phyloP scores from a whole-genome alignment of 257 asterid species.

The Mitragyna speciosa region DNA sequence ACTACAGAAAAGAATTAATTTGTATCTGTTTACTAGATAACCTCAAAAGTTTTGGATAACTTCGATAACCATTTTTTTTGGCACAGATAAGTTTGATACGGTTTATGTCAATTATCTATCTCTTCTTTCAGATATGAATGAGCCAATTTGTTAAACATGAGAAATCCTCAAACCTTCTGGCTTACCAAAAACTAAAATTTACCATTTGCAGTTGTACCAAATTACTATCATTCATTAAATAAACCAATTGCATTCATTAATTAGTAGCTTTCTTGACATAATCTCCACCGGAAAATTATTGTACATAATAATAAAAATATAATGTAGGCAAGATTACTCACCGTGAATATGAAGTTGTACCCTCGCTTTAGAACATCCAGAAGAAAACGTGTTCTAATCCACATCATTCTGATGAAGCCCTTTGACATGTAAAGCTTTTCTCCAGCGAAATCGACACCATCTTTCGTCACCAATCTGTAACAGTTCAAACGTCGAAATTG shows the following conservation, averaged over 20 bases:
- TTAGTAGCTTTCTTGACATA: no score
- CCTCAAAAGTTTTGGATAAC: background rate
- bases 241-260: background rate
- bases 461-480: slow-evolving; percentile 36
- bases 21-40: no score
- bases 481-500: slow-evolving; percentile 57
- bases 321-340: slow-evolving; percentile 12
- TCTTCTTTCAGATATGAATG: background rate
- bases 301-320: background rate
- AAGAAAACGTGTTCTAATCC: slow-evolving; percentile 65
- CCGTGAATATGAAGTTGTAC: slow-evolving; percentile 72
- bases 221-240: background rate
- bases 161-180: background rate
- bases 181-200: background rate
- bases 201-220: background rate
- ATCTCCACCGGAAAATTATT: no score
- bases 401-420: slow-evolving; percentile 81
- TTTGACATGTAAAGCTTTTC: slow-evolving; percentile 64
- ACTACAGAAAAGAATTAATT: no score
- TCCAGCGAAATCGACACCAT: slow-evolving; percentile 39
- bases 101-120: no score
- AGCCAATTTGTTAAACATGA: background rate
- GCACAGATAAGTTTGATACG: no score
- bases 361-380: slow-evolving; percentile 58
- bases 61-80: no score